These are phyloP conservation scores for Wickerhamomyces xylosicus DNA, from an alignment of 805 yeast species.

Conservation along the genomic window DNA sequence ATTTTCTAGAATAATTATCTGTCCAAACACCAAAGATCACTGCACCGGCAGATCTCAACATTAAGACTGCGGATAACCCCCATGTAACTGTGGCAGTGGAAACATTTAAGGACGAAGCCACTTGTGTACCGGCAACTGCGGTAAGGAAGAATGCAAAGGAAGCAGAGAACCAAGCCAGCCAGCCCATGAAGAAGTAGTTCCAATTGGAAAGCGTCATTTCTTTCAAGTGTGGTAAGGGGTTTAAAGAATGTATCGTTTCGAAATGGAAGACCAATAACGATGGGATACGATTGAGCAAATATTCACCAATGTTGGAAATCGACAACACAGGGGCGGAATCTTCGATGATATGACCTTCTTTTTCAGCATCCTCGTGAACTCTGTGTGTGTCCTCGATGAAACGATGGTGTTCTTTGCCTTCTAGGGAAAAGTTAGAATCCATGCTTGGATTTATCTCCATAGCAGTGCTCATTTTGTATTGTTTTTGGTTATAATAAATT, in stretches of 20 bases:
- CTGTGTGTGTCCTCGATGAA: too few relatives aligned
- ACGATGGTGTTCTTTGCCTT: too few relatives aligned
- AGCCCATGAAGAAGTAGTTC: conserved; percentile 49
- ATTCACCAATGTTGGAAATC: conserved; percentile 8
- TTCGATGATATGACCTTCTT: not conserved
- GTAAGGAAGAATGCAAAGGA: conserved; percentile 64
- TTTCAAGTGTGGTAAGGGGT: conserved; percentile 33
- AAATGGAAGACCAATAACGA: conserved; percentile 17
- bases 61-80: conserved; percentile 65
- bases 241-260: conserved; percentile 17
- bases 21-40: conserved; percentile 52
- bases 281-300: conserved; percentile 17
- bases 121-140: conserved; percentile 41
- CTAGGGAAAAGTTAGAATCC: too few relatives aligned
- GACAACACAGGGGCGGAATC: conserved; percentile 6
- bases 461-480: too few relatives aligned
- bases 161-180: conserved; percentile 63
- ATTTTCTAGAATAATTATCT: conserved; percentile 56
- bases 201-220: conserved; percentile 34
- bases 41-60: conserved; percentile 68
- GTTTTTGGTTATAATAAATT: too few relatives aligned
- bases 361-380: conserved; percentile 2
- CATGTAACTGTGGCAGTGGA: conserved; percentile 47
- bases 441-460: too few relatives aligned
- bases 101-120: conserved; percentile 39